Evolutionary conservation across 2,329 filamentous ascomycete genomes (phyloP).

Genomic region (Stemphylium vesicarium): DNA sequence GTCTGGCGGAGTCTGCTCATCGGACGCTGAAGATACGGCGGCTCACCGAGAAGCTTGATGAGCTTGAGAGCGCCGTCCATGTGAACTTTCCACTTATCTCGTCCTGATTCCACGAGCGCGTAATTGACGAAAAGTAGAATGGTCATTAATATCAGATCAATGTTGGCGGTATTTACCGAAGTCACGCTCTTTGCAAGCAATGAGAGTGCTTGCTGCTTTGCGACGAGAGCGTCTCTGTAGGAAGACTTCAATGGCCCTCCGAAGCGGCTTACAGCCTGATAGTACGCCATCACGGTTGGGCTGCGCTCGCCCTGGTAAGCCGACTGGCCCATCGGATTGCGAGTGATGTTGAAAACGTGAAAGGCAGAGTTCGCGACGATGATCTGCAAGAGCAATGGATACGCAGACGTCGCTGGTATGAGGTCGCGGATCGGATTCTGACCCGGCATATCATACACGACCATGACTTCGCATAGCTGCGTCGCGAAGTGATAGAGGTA

Average conservation of each 20-base stretch:
- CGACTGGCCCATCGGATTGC: constrained; percentile 44
- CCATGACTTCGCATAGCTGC: constrained; percentile 62
- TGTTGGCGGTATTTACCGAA: constrained; percentile 37
- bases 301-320: constrained; percentile 40
- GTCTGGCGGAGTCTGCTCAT: constrained; percentile 44
- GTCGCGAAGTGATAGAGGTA: constrained; percentile 58
- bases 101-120: constrained; percentile 59
- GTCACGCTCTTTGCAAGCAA: constrained; percentile 48
- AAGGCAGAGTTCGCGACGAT: constrained; percentile 58
- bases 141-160: constrained; percentile 54
- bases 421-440: constrained; percentile 59
- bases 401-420: constrained; percentile 53
- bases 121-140: constrained; percentile 59
- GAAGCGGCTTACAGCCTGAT: constrained; percentile 50
- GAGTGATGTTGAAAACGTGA: constrained; percentile 52
- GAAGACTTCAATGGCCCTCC: constrained; percentile 40
- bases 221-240: constrained; percentile 49
- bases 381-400: constrained; percentile 55
- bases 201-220: constrained; percentile 57
- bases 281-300: constrained; percentile 41
- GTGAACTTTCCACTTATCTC: constrained; percentile 59
- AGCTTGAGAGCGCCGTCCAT: constrained; percentile 59
- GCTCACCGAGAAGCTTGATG: constrained; percentile 48
- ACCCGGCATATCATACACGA: constrained; percentile 54
- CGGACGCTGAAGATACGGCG: constrained; percentile 32